Evolutionary conservation across 495 filamentous ascomycete species (phyloP).

Genomic region (Penicillium subrubescens): DNA sequence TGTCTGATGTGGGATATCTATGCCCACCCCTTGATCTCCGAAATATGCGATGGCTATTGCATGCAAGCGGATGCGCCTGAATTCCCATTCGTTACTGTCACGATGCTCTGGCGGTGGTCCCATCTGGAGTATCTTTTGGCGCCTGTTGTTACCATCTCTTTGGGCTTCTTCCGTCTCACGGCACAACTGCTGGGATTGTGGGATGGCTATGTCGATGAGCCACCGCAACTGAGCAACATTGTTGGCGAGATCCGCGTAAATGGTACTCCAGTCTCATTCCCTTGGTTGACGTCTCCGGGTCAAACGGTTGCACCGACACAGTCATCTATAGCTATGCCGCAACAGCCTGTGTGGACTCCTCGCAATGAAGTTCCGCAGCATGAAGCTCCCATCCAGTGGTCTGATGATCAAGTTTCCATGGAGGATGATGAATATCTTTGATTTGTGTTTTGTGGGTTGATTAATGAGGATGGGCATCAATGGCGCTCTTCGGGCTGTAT

Average conservation of each 20-base stretch:
- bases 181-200: slow-evolving; percentile 43
- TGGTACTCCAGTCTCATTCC: slow-evolving; percentile 31
- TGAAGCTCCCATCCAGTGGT: slow-evolving; percentile 16
- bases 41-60: slow-evolving; percentile 48
- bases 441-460: neutral
- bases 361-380: slow-evolving; percentile 10
- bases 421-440: slow-evolving; percentile 43
- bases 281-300: slow-evolving; percentile 25
- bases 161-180: slow-evolving; percentile 37
- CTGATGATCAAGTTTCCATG: slow-evolving; percentile 31
- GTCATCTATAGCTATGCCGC: slow-evolving; percentile 12
- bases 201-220: slow-evolving; percentile 49
- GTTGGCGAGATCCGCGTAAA: slow-evolving; percentile 40
- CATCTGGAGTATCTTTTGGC: slow-evolving; percentile 35
- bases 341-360: slow-evolving; percentile 21
- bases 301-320: slow-evolving; percentile 2
- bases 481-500: neutral
- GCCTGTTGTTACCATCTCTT: slow-evolving; percentile 34
- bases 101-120: slow-evolving; percentile 51
- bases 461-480: neutral
- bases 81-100: slow-evolving; percentile 49
- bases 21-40: slow-evolving; percentile 56
- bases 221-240: slow-evolving; percentile 27
- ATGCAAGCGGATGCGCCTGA: slow-evolving; percentile 47
- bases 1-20: slow-evolving; percentile 61